Conservation (phyloP, 257 asterid genomes). For the Coffea canephora region DNA sequence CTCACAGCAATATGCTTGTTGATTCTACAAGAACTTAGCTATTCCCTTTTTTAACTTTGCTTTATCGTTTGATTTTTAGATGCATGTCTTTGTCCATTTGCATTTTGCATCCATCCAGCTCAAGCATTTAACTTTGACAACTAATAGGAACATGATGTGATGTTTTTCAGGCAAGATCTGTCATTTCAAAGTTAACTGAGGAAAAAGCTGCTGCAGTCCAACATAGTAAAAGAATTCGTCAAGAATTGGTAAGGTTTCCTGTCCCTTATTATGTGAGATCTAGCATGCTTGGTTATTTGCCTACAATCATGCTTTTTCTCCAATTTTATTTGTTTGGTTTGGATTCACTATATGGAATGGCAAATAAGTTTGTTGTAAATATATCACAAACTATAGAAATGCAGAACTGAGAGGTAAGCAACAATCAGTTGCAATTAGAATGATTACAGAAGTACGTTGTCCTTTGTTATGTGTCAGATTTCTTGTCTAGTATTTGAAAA, state of each 20-base stretch:
- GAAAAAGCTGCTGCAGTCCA: slow-evolving; percentile 69
- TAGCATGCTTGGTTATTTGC: not conserved
- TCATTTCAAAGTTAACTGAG: slow-evolving; percentile 57
- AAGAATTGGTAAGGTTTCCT: slow-evolving; percentile 56
- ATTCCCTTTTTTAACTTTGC: not conserved
- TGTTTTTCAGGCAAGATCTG: slow-evolving; percentile 51
- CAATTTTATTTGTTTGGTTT: not conserved
- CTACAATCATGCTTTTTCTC: not conserved
- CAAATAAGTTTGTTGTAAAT: not conserved
- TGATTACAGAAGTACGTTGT: not conserved
- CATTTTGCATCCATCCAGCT: not conserved
- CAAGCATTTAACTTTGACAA: not conserved
- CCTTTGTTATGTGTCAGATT: too few relatives aligned
- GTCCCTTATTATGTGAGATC: not conserved
- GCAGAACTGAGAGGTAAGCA: too few relatives aligned
- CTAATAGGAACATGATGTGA: slow-evolving; percentile 13
- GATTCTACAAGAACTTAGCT: not conserved
- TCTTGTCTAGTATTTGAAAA: too few relatives aligned
- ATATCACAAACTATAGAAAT: not conserved
- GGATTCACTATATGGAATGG: not conserved
- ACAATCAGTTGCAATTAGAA: not conserved
- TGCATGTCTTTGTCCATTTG: not conserved
- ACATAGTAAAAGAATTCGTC: slow-evolving; percentile 58
- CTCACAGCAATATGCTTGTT: not conserved
- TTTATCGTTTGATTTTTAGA: not conserved